These are phyloP conservation scores for Metarhizium rileyi DNA, from an alignment of 2,329 filamentous ascomycete species.

Conservation along the genomic window DNA sequence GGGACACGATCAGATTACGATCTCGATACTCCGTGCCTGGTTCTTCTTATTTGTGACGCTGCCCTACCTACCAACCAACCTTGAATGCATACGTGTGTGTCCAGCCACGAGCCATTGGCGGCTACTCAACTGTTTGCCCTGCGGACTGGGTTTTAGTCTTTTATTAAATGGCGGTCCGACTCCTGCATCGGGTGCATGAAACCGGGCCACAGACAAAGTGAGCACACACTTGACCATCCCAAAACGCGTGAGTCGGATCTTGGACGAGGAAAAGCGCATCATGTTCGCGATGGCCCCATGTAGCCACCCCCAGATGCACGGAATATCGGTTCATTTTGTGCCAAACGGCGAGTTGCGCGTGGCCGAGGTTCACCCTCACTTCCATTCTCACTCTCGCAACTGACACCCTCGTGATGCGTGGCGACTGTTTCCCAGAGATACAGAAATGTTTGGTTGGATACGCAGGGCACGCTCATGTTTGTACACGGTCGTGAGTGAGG, in stretches of 20 bases:
- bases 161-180: neutral
- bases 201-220: neutral
- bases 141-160: neutral
- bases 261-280: neutral
- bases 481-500: neutral
- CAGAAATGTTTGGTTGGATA: neutral
- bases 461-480: neutral
- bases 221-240: neutral
- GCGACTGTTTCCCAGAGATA: neutral
- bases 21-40: neutral
- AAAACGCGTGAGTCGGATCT: neutral
- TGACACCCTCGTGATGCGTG: neutral
- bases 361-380: no score
- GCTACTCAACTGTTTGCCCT: neutral
- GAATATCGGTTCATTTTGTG: no score
- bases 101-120: slow-evolving; percentile 1
- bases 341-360: neutral
- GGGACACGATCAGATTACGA: neutral
- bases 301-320: no score
- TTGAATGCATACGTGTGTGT: neutral
- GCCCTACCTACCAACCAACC: neutral
- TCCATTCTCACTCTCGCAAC: neutral
- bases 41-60: slow-evolving; percentile 1
- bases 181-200: slow-evolving; percentile 2
- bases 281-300: neutral